Base-by-base conservation (phyloP, 1,284 basidiomycete species). In the Sphagnurus paluster region DNA sequence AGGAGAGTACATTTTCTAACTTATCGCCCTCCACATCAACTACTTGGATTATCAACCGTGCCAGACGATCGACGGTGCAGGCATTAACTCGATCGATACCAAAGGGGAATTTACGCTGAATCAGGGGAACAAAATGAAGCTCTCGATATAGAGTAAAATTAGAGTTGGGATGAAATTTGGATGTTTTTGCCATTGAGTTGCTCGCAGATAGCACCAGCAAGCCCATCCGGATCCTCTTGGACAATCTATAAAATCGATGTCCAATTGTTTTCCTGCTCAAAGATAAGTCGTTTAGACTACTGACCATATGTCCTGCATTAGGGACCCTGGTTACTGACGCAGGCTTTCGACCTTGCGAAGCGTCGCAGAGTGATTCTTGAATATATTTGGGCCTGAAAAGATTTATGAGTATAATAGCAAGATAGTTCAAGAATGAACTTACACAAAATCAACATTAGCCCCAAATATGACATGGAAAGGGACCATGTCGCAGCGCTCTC, bases 381-480 rank as follows among this genome's bases (percentile, higher is more conserved):
- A 75, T 62, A 30, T 67, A 66, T 36, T 64, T 60, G 2, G 71
- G 68, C 10, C 72, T 75, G 41, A n/a, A n/a, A n/a, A n/a, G n/a
- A n/a, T n/a, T 16, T 19, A 9, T 25, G 37, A 2, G 37, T 8
- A 33, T 14, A 2, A 21, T 4, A n/a, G 46, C 9, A 26, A 40
- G 25, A 45, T 2, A 3, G 21, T 4, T 2, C 42, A 10, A 3
- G 3, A 16, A 43, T 34, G 19, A 45, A 55, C 67, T 42, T 52
- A 74, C 71, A 73, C 62, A n/a, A 72, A 56, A 39, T 69, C 65
- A 36, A 63, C 60, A 11, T 59, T 57, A 2, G 54, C 57, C 14
- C 69, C 73, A 63, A 68, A 76, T 10, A 75, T 62, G 25, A 71
- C 39, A 55, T 76, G 73, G 13, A 74, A 56, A 2, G 72, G 71